Evolutionary conservation across 2,329 filamentous ascomycete genomes (phyloP), one percentile per base, ranked within the genome.

Genomic region (Fusarium begoniae): DNA sequence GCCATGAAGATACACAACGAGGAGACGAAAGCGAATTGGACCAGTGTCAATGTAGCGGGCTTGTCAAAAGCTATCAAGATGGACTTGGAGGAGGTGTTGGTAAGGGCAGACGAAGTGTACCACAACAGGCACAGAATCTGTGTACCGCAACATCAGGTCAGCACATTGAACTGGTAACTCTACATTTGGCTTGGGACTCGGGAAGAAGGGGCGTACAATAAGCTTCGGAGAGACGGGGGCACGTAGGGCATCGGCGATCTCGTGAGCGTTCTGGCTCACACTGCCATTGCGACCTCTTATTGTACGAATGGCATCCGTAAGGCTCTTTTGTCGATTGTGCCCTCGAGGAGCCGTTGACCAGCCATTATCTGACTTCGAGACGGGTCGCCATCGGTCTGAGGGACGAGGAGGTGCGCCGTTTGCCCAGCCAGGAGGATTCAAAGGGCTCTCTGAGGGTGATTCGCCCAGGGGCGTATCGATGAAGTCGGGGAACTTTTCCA

Each of bases 51-150:
- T 26, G 96, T 98, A 38, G 96, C 93, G 4, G 96, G 96, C 83
- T 94, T 96, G 66, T 94, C 91, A 75, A 98, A 94, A 48, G 94
- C 93, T 76, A 94, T 98, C 70, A 98, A 87, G 79, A 99, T 99
- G 24, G 96, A 94, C 85, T 99, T 99, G 59, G 96, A 98, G 30
- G 96, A 98, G 5, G 96, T 98, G 82, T 98, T 99, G 71, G 96
- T 98, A 77, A 98, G 86, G 72, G 97, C 96, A 48, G 96, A 98
- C 30, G 95, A 97, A 81, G 93, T 89, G 86, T 98, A 99, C 96
- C 96, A 98, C 80, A 96, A 84, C 66, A 95, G 85, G 83, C 96
- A 98, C 55, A 98, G 91, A 57, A 89, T 84, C 96, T 98, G 83
- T 76, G 60, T 66, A 66, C 77, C 82, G 79, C 76, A 78, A 68